Base-by-base conservation (phyloP, 768 basidiomycete species). In the Tulasnella calospora region DNA sequence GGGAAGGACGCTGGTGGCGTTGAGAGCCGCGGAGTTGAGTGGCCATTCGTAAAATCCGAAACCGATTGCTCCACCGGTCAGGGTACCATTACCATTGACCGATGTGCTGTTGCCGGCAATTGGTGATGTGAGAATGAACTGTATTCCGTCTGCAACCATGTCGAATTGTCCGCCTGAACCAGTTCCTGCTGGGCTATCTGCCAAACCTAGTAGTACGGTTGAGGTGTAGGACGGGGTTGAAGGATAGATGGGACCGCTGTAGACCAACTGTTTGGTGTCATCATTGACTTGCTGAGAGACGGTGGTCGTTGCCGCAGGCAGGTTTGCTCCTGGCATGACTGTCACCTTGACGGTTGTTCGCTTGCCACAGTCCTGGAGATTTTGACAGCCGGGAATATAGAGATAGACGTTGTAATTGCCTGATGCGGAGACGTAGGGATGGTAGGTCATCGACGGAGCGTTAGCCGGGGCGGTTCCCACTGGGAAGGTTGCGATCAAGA, bases 41-140 rank as follows among this genome's bases (percentile, higher is more conserved):
- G 92, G 90, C 93, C 93, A 99, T 83, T 99, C 97, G 80, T 94
- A 91, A 81, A 98, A 91, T 17, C 97, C 97, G 82, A 94, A 96
- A 2, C 90, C 90, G 30, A 83, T 86, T 47, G 86, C 86, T 17
- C 85, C 83, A 83, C 84, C 79, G 80, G 78, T 19, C 81, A 80
- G 38, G 82, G 84, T 46, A 17, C 83, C 81, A 35, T 85, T 83
- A 2, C 84, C 83, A 61, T 83, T 85, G 17, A 84, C 85, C 6
- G 84, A 83, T 17, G 83, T 80, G 23, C 80, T 81, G 69, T 78
- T 82, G 36, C 84, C 84, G 5, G 81, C 81, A 76, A 83, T 83
- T 55, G 83, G 82, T 27, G 91, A 92, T 27, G 86, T 90, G 70
- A 98, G 88, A 46, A 91, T 84, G 75, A 98, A 84, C 83, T 96